A percentile compares a stretch with the other conserved stretches of the same genome.
Evolutionary conservation across 2,329 filamentous ascomycete species (phyloP).

Genomic region (Atkinsonella texensis): DNA sequence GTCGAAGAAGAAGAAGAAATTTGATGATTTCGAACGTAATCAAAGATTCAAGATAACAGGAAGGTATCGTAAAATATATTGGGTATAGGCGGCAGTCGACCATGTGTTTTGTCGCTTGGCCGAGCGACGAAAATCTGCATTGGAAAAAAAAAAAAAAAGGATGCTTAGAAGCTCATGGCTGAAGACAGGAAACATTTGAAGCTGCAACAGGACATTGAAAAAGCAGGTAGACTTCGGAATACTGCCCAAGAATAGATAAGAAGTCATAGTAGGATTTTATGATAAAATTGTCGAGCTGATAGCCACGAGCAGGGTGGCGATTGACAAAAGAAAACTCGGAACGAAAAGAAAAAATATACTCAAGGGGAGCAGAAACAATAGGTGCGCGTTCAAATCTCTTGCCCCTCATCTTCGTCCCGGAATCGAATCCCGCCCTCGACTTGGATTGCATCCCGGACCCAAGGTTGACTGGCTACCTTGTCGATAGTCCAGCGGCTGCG

Average conservation of each 20-base stretch:
- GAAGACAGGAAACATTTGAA: neutral
- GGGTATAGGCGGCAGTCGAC: neutral
- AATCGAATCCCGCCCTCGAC: slow-evolving; percentile 52
- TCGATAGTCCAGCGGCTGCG: slow-evolving; percentile 65
- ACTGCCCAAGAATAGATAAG: neutral
- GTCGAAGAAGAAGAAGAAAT: neutral
- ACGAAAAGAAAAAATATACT: neutral
- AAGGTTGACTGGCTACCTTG: slow-evolving; percentile 59
- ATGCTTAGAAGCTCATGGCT: no score
- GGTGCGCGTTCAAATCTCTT: slow-evolving; percentile 29
- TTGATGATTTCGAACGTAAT: neutral
- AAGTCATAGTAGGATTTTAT: neutral
- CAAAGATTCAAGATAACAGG: neutral
- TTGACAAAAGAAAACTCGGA: no score
- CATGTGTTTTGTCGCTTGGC: neutral
- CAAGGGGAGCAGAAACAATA: neutral
- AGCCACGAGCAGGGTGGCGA: no score
- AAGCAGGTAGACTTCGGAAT: neutral
- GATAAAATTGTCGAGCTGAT: no score
- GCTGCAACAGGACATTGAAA: neutral
- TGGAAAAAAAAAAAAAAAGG: neutral
- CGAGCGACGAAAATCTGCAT: neutral
- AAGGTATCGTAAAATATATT: neutral
- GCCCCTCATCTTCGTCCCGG: slow-evolving; percentile 45
- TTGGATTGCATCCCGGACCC: slow-evolving; percentile 64